These are phyloP conservation scores for Heliamphora pulchella DNA, from an alignment of 179 eudicot genomes.

Conservation along the genomic window DNA sequence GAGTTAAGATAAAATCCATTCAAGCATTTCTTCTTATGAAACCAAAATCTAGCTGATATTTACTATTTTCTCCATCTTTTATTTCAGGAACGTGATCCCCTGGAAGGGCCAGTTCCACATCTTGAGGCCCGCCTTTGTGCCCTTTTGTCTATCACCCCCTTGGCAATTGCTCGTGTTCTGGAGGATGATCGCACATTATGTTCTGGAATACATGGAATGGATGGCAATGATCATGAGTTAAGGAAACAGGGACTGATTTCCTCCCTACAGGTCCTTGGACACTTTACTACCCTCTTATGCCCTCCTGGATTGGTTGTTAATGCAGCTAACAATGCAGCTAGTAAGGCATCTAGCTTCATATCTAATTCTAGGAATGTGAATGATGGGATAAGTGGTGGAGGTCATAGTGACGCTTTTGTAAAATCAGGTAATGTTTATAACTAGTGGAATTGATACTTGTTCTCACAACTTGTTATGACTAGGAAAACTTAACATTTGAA, in stretches of 20 bases:
- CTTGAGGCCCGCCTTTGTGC: conserved; percentile 32
- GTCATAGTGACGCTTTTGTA: conserved; percentile 7
- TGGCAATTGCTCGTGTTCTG: conserved; percentile 31
- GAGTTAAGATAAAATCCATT: conserved; percentile 22
- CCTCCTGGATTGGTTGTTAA: conserved; percentile 29
- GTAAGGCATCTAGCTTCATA: conserved; percentile 28
- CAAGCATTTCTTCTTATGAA: not conserved
- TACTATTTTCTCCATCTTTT: not conserved
- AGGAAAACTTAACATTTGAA: not conserved
- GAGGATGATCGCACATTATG: conserved; percentile 17
- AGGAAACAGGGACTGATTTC: conserved; percentile 28
- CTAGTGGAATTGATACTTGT: conserved; percentile 10
- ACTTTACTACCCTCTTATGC: conserved; percentile 21
- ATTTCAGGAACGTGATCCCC: conserved; percentile 34
- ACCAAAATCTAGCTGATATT: conserved; percentile 11
- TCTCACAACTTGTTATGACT: conserved; percentile 4
- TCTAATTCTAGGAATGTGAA: conserved; percentile 18
- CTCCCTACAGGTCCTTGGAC: conserved; percentile 33
- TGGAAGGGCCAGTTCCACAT: conserved; percentile 41
- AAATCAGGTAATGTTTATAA: conserved; percentile 15
- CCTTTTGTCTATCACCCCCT: conserved; percentile 32
- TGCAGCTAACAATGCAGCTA: conserved; percentile 35
- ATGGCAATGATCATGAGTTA: conserved; percentile 11
- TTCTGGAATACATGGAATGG: conserved; percentile 6
- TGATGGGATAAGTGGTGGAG: conserved; percentile 14